Evolutionary conservation across 2,329 filamentous ascomycete genomes (phyloP), one percentile per base, ranked within the genome.

Genomic region (Purpureocillium takamizusanense): DNA sequence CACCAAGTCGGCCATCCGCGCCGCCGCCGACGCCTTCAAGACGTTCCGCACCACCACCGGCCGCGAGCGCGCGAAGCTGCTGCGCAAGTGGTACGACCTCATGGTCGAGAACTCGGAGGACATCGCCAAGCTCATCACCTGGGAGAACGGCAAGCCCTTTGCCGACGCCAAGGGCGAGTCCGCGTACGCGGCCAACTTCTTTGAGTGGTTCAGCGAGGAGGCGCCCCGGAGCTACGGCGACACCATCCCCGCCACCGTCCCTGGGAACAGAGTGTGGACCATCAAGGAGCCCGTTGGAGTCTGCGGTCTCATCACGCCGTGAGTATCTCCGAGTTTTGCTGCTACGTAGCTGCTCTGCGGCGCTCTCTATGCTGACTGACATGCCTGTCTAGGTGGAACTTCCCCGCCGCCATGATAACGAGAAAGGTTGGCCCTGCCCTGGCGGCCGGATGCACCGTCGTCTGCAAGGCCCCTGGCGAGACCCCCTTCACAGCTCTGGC

Each of bases 391-490:
- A 74, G 71, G 40, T 92, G 86, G 87, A 94, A 94, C 63, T 94
- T 94, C 53, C 83, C 83, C 11, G 77, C 81, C 3, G 81, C 81
- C 36, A 86, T 86, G 82, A 77, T 86, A 46, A 83, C 79, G 7
- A 66, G 80, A 42, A 84, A 84, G 59, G 70, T 80, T 36, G 80
- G 75, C 2, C 78, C 86, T 2, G 85, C 84, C 8, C 71, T 97
- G 40, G 92, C 92, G 14, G 89, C 88, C n/a, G 92, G 92, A 42
- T 97, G 90, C 65, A 95, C 90, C 0, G 85, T 94, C 2, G 89
- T 97, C 2, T 81, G 81, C 52, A 98, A 98, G 62, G 83, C 88
- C 13, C 89, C 90, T 2, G 81, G 82, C 35, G 90, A 97, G 68
- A 95, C 92, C 1, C 92, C 90, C 0, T 92, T 90, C 58, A 94